Conservation (phyloP, 1,284 basidiomycete genomes). For the Leccinum solheimii region DNA sequence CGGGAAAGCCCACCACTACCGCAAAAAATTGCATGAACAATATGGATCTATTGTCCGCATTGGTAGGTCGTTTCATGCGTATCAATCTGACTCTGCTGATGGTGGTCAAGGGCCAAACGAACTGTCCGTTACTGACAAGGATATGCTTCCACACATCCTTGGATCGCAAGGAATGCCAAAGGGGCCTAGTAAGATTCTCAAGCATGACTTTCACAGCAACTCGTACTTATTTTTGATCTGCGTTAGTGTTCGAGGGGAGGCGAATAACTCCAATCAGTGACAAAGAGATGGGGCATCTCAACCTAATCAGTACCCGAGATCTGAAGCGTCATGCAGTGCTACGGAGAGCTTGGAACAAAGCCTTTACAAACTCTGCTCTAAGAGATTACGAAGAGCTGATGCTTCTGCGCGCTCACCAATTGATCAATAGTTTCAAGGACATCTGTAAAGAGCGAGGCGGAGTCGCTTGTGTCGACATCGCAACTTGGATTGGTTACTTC, state of each 20-base stretch:
- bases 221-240: constrained; percentile 4
- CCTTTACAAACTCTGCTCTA: constrained; percentile 39
- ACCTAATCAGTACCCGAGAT: constrained; percentile 37
- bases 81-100: constrained; percentile 8
- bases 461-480: constrained; percentile 14
- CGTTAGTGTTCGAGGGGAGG: constrained; percentile 24
- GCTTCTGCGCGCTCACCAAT: constrained; percentile 33
- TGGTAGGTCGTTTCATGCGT: constrained; percentile 16
- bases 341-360: constrained; percentile 45
- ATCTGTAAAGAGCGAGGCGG: constrained; percentile 14
- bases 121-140: constrained; percentile 28
- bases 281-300: constrained; percentile 13
- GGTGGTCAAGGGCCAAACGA: constrained; percentile 28
- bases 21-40: constrained; percentile 24
- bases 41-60: constrained; percentile 33
- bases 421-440: constrained; percentile 33
- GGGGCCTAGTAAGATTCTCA: constrained; percentile 24
- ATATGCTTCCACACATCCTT: constrained; percentile 24
- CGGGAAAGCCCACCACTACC: constrained; percentile 26
- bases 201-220: not conserved
- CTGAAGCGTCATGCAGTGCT: constrained; percentile 38
- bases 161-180: constrained; percentile 31
- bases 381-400: constrained; percentile 42
- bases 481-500: constrained; percentile 25
- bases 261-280: constrained; percentile 17